phyloP scores from a whole-genome alignment of 2,329 filamentous ascomycete genomes.

The Acrocalymma vagum region DNA sequence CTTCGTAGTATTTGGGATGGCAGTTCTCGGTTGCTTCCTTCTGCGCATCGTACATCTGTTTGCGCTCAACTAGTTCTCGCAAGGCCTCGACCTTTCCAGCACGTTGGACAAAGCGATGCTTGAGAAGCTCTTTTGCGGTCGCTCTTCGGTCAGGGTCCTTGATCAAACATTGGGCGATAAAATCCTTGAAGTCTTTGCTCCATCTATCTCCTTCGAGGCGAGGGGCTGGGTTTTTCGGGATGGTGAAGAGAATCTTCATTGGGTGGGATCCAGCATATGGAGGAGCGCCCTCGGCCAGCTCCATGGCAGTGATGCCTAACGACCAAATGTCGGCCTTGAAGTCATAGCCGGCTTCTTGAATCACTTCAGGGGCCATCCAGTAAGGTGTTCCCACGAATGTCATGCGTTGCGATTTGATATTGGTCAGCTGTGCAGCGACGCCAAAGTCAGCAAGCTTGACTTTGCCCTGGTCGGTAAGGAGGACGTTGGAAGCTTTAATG shows the following conservation, averaged over 20 bases:
- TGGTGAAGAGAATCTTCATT: conserved; percentile 97
- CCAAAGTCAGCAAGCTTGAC: conserved; percentile 98
- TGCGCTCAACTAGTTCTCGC: conserved; percentile 85
- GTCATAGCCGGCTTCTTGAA: conserved; percentile 97
- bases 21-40: conserved; percentile 63
- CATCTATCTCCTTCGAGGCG: conserved; percentile 81
- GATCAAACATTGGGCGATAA: conserved; percentile 86
- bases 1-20: conserved; percentile 88
- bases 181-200: conserved; percentile 92
- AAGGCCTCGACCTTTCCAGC: conserved; percentile 89
- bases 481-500: conserved; percentile 94
- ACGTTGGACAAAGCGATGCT: conserved; percentile 85
- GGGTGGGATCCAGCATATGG: conserved; percentile 96
- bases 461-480: conserved; percentile 89
- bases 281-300: conserved; percentile 89
- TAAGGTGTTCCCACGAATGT: conserved; percentile 98
- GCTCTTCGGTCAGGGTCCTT: conserved; percentile 89
- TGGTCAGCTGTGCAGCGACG: conserved; percentile 93
- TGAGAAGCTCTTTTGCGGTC: conserved; percentile 84
- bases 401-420: conserved; percentile 96
- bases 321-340: conserved; percentile 99
- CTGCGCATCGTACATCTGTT: conserved; percentile 82
- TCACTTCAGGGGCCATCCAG: conserved; percentile 99
- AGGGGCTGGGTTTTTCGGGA: conserved; percentile 89
- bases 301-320: conserved; percentile 90